A percentile compares a stretch with the other conserved stretches of the same genome.
These are phyloP conservation scores for Mycena galericulata DNA, from an alignment of 768 basidiomycete species.

Conservation along the genomic window DNA sequence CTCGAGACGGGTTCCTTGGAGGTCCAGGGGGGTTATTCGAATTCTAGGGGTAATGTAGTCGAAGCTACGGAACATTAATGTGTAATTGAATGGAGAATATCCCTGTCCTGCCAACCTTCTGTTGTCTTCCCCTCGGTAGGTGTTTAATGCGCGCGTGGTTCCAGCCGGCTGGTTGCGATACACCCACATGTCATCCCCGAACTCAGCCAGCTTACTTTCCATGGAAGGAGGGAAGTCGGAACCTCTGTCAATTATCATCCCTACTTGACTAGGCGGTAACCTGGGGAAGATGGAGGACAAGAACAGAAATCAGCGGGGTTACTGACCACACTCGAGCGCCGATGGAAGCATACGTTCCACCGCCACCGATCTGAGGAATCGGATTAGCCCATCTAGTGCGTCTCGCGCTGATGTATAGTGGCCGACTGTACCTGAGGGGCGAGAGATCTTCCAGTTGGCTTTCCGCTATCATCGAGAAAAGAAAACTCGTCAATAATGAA, in stretches of 20 bases:
- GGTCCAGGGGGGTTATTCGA: constrained; percentile 78
- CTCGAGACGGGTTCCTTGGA: constrained; percentile 64
- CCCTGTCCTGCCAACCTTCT: constrained; percentile 62
- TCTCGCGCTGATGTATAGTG: too few species aligned
- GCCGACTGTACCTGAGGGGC: constrained; percentile 67
- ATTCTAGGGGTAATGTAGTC: constrained; percentile 80
- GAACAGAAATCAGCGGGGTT: too few species aligned
- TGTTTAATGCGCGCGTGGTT: constrained; percentile 83
- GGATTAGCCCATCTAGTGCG: background rate
- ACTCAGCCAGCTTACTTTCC: constrained; percentile 64
- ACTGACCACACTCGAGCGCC: constrained; percentile 82
- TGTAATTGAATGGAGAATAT: constrained; percentile 7
- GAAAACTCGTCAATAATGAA: constrained; percentile 91
- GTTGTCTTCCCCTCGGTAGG: constrained; percentile 79
- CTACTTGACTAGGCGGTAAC: constrained; percentile 69
- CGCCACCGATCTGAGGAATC: constrained; percentile 81
- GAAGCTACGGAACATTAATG: constrained; percentile 63
- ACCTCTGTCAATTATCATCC: constrained; percentile 90
- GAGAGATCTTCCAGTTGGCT: constrained; percentile 57
- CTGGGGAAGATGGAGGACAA: background rate
- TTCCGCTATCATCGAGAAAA: constrained; percentile 68
- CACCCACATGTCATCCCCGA: constrained; percentile 83
- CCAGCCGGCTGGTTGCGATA: constrained; percentile 69
- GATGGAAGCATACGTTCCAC: constrained; percentile 84
- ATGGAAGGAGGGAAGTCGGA: constrained; percentile 76